Evolutionary conservation across 176 grass and related monocot species (phyloP).

Genomic region (Aegilops longissima): DNA sequence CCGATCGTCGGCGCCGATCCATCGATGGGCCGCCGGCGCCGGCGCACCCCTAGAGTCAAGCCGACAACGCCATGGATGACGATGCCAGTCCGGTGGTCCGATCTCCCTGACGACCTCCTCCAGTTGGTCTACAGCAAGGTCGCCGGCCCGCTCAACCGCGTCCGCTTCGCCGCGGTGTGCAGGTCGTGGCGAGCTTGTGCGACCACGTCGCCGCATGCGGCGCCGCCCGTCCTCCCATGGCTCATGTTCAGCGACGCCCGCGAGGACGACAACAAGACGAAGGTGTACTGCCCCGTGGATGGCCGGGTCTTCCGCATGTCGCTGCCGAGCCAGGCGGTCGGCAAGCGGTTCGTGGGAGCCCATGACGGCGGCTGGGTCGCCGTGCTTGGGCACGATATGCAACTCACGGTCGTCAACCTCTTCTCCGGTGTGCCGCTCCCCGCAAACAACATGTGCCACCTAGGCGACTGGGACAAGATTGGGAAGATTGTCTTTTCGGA

Average conservation of each 20-base stretch:
- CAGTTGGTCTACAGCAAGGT: neutral
- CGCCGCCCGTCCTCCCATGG: neutral
- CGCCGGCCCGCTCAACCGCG: neutral
- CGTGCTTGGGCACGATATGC: neutral
- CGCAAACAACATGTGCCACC: neutral
- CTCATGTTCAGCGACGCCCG: neutral
- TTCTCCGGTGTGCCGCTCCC: neutral
- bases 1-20: too few relatives aligned
- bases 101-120: neutral
- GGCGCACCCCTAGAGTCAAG: too few relatives aligned
- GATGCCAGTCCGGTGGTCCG: neutral
- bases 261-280: neutral
- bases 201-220: fast-evolving
- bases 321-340: neutral
- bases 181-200: neutral
- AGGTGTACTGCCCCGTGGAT: neutral
- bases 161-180: neutral
- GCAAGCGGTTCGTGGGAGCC: neutral
- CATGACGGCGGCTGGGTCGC: neutral
- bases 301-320: neutral
- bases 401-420: neutral
- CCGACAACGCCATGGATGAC: too few relatives aligned
- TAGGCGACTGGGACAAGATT: neutral
- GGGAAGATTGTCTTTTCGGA: neutral
- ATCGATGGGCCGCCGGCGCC: too few relatives aligned